A percentile compares a stretch with the other conserved stretches of the same genome.
Conservation (phyloP, 225 moss, liverwort and hornwort genomes). For the Pleurozium schreberi region DNA sequence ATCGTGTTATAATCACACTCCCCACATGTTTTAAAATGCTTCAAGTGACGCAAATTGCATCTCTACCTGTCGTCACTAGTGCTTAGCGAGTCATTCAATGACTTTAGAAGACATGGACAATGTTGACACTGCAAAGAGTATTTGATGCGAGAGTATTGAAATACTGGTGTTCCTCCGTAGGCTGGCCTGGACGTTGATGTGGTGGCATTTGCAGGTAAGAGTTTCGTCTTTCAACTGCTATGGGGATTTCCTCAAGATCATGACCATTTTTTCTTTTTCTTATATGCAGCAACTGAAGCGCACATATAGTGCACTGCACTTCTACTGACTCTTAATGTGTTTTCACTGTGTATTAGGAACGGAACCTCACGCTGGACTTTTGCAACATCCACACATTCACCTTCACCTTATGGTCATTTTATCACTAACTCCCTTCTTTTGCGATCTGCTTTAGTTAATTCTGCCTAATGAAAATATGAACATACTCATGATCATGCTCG, state of each 20-base stretch:
- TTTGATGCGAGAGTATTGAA: background rate
- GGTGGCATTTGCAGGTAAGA: constrained; percentile 80
- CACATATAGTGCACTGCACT: background rate
- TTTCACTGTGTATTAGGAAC: constrained; percentile 38
- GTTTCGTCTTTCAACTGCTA: background rate
- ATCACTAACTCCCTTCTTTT: background rate
- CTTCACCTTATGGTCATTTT: constrained; percentile 86
- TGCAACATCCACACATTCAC: constrained; percentile 78
- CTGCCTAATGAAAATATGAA: background rate
- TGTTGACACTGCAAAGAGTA: background rate
- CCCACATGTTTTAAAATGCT: background rate
- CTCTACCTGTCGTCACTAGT: background rate
- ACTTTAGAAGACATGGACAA: background rate
- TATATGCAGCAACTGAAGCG: background rate
- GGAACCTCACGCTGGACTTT: constrained; percentile 67
- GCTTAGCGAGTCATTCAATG: background rate
- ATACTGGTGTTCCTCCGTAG: constrained; percentile 28
- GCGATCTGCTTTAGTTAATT: background rate
- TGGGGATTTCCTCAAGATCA: background rate
- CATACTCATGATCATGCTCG: background rate
- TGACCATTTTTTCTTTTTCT: background rate
- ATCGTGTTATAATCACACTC: background rate
- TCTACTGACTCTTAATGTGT: background rate
- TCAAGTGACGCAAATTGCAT: background rate
- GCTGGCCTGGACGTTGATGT: constrained; percentile 94